A percentile compares a stretch with the other conserved stretches of the same genome.
phyloP scores from a whole-genome alignment of 306 rosid species.

The Vicia faba region DNA sequence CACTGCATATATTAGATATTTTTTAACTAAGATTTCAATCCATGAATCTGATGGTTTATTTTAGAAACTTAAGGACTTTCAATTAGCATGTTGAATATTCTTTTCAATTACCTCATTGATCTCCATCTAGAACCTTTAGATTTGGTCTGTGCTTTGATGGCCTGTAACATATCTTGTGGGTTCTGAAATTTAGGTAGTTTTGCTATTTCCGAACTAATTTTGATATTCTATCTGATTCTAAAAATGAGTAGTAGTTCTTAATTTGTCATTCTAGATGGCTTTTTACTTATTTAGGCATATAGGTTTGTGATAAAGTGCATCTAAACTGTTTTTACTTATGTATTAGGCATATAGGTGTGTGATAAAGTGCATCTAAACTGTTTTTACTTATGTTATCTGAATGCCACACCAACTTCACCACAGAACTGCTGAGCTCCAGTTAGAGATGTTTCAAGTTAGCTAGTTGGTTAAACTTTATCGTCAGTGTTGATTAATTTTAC shows the following conservation, averaged over 20 bases:
- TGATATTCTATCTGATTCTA: slow-evolving; percentile 10
- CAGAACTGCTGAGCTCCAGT: background rate
- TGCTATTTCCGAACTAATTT: slow-evolving; percentile 9
- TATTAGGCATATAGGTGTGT: background rate
- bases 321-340: slow-evolving; percentile 11
- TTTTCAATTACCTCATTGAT: slow-evolving; percentile 15
- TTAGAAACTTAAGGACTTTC: slow-evolving; percentile 12
- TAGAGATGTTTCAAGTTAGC: slow-evolving; percentile 4
- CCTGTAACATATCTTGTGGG: background rate
- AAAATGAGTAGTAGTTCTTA: slow-evolving; percentile 19
- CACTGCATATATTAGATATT: background rate
- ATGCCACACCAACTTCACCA: background rate
- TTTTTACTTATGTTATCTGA: slow-evolving; percentile 3
- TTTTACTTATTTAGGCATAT: slow-evolving; percentile 19
- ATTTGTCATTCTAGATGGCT: slow-evolving; percentile 17
- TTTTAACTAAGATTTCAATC: slow-evolving; percentile 9
- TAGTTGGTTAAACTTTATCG: background rate
- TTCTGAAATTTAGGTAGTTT: slow-evolving; percentile 25
- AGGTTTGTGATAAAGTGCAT: slow-evolving; percentile 27
- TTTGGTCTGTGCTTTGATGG: slow-evolving; percentile 11
- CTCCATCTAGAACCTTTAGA: slow-evolving; percentile 19
- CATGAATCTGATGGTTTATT: slow-evolving; percentile 25
- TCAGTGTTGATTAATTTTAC: background rate
- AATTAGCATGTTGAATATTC: slow-evolving; percentile 18
- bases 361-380: slow-evolving; percentile 27